A percentile compares a stretch with the other conserved stretches of the same genome.
Evolutionary conservation across 768 basidiomycete species (phyloP).

Genomic region (Naematelia encephala): DNA sequence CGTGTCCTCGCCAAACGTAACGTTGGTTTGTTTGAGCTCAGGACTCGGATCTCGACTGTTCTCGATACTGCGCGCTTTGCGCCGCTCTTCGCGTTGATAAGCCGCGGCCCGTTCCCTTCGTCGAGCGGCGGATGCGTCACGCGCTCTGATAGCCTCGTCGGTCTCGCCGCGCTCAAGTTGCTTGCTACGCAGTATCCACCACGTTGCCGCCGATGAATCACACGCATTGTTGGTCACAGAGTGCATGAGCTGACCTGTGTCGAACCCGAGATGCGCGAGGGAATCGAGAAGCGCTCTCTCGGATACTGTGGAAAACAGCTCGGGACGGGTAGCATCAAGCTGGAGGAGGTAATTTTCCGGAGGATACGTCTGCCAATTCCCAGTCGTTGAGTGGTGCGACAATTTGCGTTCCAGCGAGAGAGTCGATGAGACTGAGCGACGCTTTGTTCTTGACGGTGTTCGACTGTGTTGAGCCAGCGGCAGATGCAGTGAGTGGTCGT

Average conservation of each 20-base stretch:
- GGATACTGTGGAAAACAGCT: slow-evolving; percentile 79
- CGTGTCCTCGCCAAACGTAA: slow-evolving; percentile 20
- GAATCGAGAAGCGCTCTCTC: slow-evolving; percentile 77
- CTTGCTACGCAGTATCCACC: slow-evolving; percentile 77
- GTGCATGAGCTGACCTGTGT: slow-evolving; percentile 92
- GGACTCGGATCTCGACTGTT: not conserved
- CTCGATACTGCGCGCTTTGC: slow-evolving; percentile 18
- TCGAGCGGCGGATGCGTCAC: slow-evolving; percentile 29
- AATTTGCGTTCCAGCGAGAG: slow-evolving; percentile 52
- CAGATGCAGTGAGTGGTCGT: slow-evolving; percentile 56
- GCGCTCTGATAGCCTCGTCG: slow-evolving; percentile 40
- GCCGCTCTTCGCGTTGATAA: slow-evolving; percentile 29
- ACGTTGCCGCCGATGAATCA: slow-evolving; percentile 81
- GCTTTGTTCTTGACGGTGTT: slow-evolving; percentile 91
- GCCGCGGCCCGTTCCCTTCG: slow-evolving; percentile 27
- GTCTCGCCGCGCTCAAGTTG: slow-evolving; percentile 67
- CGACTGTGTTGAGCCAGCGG: slow-evolving; percentile 59
- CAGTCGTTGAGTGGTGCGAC: slow-evolving; percentile 54
- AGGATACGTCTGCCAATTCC: slow-evolving; percentile 51
- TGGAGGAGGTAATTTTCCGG: slow-evolving; percentile 54
- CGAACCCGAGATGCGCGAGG: slow-evolving; percentile 75
- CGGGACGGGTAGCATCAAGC: slow-evolving; percentile 53
- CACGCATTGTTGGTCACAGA: slow-evolving; percentile 88
- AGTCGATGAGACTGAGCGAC: slow-evolving; percentile 87
- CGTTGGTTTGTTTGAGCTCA: slow-evolving; percentile 6